Percentiles rank a stretch among this genome's conserved stretches.
phyloP scores from a whole-genome alignment of 352 stramenopile genomes.

The Phytopythium boreale region DNA sequence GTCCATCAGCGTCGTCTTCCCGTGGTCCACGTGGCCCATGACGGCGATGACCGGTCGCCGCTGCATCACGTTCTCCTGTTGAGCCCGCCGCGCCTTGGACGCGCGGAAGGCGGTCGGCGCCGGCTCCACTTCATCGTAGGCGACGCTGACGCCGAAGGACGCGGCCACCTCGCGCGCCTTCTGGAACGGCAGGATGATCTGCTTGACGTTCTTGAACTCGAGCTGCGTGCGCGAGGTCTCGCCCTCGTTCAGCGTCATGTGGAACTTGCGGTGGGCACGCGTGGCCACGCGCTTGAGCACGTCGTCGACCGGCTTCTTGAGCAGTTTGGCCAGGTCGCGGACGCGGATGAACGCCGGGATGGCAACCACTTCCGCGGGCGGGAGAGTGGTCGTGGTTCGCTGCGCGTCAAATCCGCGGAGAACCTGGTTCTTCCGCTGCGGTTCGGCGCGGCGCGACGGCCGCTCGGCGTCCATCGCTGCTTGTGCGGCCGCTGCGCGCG shows the following conservation, averaged over 20 bases:
- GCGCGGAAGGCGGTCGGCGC: slow-evolving; percentile 20
- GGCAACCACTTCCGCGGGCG: slow-evolving; percentile 20
- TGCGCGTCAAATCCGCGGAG: not conserved
- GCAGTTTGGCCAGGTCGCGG: slow-evolving; percentile 67
- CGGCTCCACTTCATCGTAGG: slow-evolving; percentile 67
- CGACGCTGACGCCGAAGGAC: slow-evolving; percentile 33
- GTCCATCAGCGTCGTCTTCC: slow-evolving; percentile 99
- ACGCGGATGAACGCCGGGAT: slow-evolving; percentile 62
- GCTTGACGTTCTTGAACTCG: slow-evolving; percentile 76
- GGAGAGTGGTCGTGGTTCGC: slow-evolving; percentile 14
- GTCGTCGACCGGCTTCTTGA: slow-evolving; percentile 62
- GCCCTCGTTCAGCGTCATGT: slow-evolving; percentile 43
- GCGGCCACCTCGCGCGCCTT: slow-evolving; percentile 52
- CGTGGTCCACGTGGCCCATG: slow-evolving; percentile 99
- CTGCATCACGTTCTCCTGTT: slow-evolving; percentile 15
- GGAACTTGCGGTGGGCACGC: slow-evolving; percentile 54
- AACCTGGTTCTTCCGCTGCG: not conserved
- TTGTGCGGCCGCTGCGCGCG: slow-evolving; percentile 20
- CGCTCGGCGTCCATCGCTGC: slow-evolving; percentile 12
- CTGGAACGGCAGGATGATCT: slow-evolving; percentile 69
- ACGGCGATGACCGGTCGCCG: slow-evolving; percentile 97
- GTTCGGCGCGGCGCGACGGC: not conserved
- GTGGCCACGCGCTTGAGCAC: slow-evolving; percentile 62
- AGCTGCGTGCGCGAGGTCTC: slow-evolving; percentile 25
- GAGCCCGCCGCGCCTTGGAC: slow-evolving; percentile 14